Percentiles rank a stretch among this genome's conserved stretches.
Evolutionary conservation across 1,139 yeast species (phyloP).

Genomic region (Protomyces pachydermus): DNA sequence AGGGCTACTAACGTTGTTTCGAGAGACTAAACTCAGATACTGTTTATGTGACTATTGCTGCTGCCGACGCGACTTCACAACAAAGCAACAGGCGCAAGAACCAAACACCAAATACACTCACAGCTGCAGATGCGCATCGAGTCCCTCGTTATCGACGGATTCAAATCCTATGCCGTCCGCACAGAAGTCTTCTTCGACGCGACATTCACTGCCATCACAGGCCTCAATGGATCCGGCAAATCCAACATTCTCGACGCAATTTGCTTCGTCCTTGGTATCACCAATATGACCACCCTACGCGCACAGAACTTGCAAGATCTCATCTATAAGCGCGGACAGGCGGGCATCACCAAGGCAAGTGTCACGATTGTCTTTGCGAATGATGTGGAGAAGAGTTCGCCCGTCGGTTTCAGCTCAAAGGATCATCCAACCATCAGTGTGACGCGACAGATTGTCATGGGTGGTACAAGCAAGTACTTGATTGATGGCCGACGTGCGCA

Average conservation of each 20-base stretch:
- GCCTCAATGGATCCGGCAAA: constrained; percentile 95
- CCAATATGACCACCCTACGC: constrained; percentile 88
- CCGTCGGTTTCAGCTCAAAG: constrained; percentile 70
- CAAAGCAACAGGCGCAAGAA: neutral
- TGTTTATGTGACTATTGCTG: neutral
- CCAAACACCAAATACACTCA: neutral
- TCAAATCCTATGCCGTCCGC: constrained; percentile 95
- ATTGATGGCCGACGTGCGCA: constrained; percentile 97
- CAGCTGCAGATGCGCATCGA: constrained; percentile 69
- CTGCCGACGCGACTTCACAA: neutral
- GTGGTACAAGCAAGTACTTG: constrained; percentile 86
- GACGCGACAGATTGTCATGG: constrained; percentile 72
- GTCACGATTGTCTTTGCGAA: constrained; percentile 95
- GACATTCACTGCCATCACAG: constrained; percentile 95
- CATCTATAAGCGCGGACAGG: constrained; percentile 94
- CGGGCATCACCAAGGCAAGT: constrained; percentile 95
- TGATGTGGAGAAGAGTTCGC: constrained; percentile 65
- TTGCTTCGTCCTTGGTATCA: constrained; percentile 95
- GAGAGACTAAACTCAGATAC: neutral
- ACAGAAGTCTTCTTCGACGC: constrained; percentile 96
- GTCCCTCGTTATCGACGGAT: constrained; percentile 93
- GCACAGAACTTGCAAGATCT: constrained; percentile 91
- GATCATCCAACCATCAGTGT: constrained; percentile 76
- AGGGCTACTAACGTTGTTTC: no score
- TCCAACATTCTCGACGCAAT: constrained; percentile 93